Evolutionary conservation across 371 early-diverging fungal genomes (phyloP), one percentile per base, ranked within the genome.

Genomic region (Fennellomyces sp.): DNA sequence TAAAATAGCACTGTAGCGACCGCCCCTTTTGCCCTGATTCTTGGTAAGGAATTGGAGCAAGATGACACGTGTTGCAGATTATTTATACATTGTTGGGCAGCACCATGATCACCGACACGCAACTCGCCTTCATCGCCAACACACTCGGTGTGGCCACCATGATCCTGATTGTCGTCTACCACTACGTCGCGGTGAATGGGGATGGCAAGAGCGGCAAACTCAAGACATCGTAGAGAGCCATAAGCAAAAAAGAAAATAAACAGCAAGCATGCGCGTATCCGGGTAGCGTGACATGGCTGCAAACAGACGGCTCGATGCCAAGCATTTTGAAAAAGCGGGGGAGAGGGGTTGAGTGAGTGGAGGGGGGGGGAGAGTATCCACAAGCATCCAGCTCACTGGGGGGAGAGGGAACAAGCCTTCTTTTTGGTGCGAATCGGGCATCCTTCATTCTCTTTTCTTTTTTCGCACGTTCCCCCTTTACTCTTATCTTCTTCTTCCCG

Each of bases 111-210:
- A 71, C 78, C 36, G 86, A 85, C 60, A 75, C 56, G 53, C 86
- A 85, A 63, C 77, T 85, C 55, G 64, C 82, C 0, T 59, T 74
- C 45, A 82, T 85, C 63, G 83, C 83, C 47, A 85, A 85, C 54
- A 69, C 80, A 39, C 68, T 85, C 38, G 83, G 83, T 58, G 79
- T 82, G 28, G 27, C 78, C 12, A 78, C 83, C 56, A 82, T 85
- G 86, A 17, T 82, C 21, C 76, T 85, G 27, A 85, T 85, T 49
- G 80, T 85, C 42, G 73, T 72, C 26, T 85, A 85, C 60, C 86
- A 85, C 38, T 85, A 73, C 53, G 66, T 85, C 38, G 60, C 81
- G 8, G 80, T 85, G 57, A 85, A 85, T 56, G 65, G 59, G 33
- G 39, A 56, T 26, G 56, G 8, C 30, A 63, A 58, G 56, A 52